A percentile compares a stretch with the other conserved stretches of the same genome.
Evolutionary conservation across 257 asterid species (phyloP).

Genomic region (Rehmannia glutinosa): DNA sequence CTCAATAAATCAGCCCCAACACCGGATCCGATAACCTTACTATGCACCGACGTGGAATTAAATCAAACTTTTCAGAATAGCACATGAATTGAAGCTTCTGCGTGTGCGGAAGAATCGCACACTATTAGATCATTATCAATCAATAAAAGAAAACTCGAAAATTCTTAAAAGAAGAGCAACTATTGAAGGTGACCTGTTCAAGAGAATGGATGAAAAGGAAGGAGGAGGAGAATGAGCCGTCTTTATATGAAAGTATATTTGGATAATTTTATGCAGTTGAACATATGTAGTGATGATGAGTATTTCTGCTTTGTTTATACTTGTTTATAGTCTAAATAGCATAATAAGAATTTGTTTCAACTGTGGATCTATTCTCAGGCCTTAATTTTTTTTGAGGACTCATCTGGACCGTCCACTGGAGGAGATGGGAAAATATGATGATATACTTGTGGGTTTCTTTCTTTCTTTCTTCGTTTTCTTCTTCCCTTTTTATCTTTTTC

Average conservation of each 20-base stretch:
- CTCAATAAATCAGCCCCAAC: not conserved
- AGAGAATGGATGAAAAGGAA: slow-evolving; percentile 4
- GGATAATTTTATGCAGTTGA: too few species aligned
- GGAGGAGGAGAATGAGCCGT: not conserved
- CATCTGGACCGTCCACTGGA: too few species aligned
- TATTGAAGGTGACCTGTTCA: slow-evolving; percentile 4
- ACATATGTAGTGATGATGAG: too few species aligned
- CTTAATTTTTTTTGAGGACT: too few species aligned
- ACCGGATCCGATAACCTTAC: slow-evolving; percentile 8
- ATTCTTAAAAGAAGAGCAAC: not conserved
- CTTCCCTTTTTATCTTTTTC: too few species aligned
- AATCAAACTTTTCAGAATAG: not conserved
- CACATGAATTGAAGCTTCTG: not conserved
- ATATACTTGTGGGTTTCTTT: too few species aligned
- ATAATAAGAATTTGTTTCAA: too few species aligned
- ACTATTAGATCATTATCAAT: not conserved
- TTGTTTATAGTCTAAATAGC: too few species aligned
- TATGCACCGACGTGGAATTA: not conserved
- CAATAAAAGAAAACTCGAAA: not conserved
- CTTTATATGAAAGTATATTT: not conserved
- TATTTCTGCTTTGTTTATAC: too few species aligned
- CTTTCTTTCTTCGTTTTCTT: too few species aligned
- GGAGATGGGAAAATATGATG: too few species aligned
- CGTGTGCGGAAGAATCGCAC: not conserved
- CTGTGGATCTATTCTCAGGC: too few species aligned